Evolutionary conservation across 2,329 filamentous ascomycete species (phyloP), one percentile per base, ranked within the genome.

Genomic region (Mariannaea elegans): DNA sequence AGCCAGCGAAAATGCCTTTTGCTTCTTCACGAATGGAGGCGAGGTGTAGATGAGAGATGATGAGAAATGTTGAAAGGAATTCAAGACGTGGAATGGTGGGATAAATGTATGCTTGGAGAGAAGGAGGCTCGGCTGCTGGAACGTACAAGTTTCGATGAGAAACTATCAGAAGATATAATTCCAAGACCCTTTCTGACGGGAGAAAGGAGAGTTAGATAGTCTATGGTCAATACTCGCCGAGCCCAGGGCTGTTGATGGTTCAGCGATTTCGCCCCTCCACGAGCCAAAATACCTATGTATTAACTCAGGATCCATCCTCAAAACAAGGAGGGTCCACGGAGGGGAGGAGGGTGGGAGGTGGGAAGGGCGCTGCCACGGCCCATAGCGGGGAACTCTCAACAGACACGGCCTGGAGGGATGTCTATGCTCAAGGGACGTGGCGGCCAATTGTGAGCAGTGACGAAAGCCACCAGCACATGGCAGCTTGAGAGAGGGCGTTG

Each of bases 11-110:
- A 70, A 69, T 72, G 66, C 67, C 65, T 67, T 63, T 66, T 57
- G 62, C 65, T 65, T 62, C 59, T 68, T 61, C 72, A 73, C 65
- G 66, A 70, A 69, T 70, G 67, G 64, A 71, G 59, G 69, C 61
- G 61, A 73, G 70, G 68, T 71, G 72, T 68, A 71, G 71, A 71
- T 69, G 72, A 69, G 69, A 71, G 68, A 74, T 71, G 70, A 74
- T 72, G 72, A 78, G 76, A 77, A 77, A 79, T 78, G 77, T 68
- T 77, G 76, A 68, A 64, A 78, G 77, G 77, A 78, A 78, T 79
- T 78, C 73, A 72, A 73, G 71, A 72, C 71, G 76, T 76, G 76
- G 76, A 78, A 77, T 77, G 74, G 74, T 73, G 73, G 74, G 73
- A 76, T 78, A 77, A 67, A 77, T 76, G 76, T 78, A 78, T 72